These are phyloP conservation scores for Galerina sulciceps DNA, from an alignment of 768 basidiomycete species.

Conservation along the genomic window DNA sequence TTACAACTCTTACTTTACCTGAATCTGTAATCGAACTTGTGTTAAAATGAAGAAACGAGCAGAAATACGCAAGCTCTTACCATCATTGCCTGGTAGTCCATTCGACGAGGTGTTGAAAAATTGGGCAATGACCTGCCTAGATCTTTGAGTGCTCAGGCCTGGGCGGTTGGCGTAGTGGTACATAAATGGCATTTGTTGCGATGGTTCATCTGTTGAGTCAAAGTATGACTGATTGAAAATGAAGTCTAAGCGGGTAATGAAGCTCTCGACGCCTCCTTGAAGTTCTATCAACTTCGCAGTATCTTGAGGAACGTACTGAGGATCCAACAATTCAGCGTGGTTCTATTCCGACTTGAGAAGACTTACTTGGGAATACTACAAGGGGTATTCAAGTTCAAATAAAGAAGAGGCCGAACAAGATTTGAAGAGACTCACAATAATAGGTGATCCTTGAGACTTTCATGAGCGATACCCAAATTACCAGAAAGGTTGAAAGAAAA, in stretches of 20 bases:
- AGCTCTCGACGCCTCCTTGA: slow-evolving; percentile 60
- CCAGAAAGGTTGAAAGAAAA: background rate
- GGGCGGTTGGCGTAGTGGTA: slow-evolving; percentile 70
- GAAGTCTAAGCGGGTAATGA: slow-evolving; percentile 58
- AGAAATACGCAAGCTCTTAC: slow-evolving; percentile 33
- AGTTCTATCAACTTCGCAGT: slow-evolving; percentile 63
- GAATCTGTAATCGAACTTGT: slow-evolving; percentile 22
- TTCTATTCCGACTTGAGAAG: background rate
- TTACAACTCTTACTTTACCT: slow-evolving; percentile 10
- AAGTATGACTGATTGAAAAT: slow-evolving; percentile 66
- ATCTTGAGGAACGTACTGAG: slow-evolving; percentile 67
- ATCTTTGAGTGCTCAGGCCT: slow-evolving; percentile 59
- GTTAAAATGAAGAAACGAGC: background rate
- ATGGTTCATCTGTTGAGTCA: slow-evolving; percentile 66
- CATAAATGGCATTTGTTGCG: slow-evolving; percentile 72
- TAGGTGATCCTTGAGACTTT: slow-evolving; percentile 45
- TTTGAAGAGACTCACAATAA: slow-evolving; percentile 46
- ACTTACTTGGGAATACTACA: slow-evolving; percentile 60
- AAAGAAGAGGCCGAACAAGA: background rate
- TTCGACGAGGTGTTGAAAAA: slow-evolving; percentile 59
- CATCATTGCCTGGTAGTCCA: slow-evolving; percentile 71
- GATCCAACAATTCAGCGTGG: background rate
- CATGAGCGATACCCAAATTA: background rate
- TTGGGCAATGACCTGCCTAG: slow-evolving; percentile 57
- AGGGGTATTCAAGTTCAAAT: background rate